Evolutionary conservation across 2,329 filamentous ascomycete genomes (phyloP).

Genomic region (Colletotrichum musae): DNA sequence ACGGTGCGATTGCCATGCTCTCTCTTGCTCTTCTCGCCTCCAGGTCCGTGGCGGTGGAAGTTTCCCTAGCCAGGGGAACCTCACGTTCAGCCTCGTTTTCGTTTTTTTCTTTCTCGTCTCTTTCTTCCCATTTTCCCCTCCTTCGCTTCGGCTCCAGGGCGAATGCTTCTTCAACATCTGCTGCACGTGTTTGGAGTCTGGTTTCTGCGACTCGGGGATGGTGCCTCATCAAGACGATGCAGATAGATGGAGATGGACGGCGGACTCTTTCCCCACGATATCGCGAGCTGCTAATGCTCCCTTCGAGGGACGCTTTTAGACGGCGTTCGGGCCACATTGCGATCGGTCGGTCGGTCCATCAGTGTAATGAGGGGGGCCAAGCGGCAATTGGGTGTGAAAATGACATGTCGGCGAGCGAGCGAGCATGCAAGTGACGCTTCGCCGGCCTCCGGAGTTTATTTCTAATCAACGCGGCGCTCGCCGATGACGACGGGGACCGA

Average conservation of each 20-base stretch:
- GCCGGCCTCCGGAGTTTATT: conserved; percentile 28
- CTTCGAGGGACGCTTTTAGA: background rate
- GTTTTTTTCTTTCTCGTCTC: background rate
- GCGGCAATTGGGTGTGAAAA: background rate
- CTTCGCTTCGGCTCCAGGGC: no score
- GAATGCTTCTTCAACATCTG: background rate
- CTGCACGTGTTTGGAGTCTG: conserved; percentile 15
- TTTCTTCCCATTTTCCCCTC: no score
- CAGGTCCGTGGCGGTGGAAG: conserved; percentile 22
- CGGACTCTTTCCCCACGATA: background rate
- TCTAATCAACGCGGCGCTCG: conserved; percentile 24
- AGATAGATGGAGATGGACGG: background rate
- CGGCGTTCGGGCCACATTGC: background rate
- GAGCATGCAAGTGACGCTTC: conserved; percentile 11
- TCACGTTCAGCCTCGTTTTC: conserved; percentile 17
- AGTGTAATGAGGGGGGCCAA: background rate
- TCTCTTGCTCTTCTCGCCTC: conserved; percentile 13
- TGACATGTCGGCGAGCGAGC: background rate
- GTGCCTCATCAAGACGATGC: background rate
- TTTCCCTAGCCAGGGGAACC: conserved; percentile 29
- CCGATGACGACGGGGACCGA: conserved; percentile 15
- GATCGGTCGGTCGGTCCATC: conserved; percentile 1
- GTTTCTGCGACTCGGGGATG: conserved; percentile 22
- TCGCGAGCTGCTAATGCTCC: background rate
- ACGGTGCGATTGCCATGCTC: no score